Percentiles rank a stretch among this genome's conserved stretches.
Evolutionary conservation across 352 stramenopile genomes (phyloP).

Genomic region (Plasmopara viticola): DNA sequence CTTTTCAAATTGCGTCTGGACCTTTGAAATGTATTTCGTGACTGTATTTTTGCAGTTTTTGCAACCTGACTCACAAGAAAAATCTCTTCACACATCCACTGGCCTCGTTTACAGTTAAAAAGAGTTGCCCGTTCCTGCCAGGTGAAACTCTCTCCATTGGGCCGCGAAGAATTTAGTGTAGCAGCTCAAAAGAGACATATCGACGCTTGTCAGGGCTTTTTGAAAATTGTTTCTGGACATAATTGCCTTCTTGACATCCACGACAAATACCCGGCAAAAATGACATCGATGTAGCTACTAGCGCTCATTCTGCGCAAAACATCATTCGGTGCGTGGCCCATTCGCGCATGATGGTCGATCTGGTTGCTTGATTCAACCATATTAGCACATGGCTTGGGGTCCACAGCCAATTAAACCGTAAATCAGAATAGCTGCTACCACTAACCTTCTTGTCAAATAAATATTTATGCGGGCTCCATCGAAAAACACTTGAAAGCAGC

Average conservation of each 20-base stretch:
- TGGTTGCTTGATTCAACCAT: background rate
- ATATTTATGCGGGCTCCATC: background rate
- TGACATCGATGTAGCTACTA: background rate
- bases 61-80: too few species aligned
- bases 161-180: too few species aligned
- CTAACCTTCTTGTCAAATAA: background rate
- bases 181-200: too few species aligned
- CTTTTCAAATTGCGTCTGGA: too few species aligned
- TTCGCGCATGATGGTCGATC: background rate
- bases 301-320: background rate
- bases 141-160: too few species aligned
- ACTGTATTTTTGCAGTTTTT: too few species aligned
- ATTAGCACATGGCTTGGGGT: background rate
- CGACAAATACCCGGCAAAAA: background rate
- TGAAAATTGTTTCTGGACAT: background rate
- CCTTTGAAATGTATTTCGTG: too few species aligned
- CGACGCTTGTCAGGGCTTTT: background rate
- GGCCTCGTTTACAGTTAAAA: too few species aligned
- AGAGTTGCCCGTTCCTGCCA: too few species aligned
- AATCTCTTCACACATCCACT: too few species aligned
- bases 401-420: constrained; percentile 2
- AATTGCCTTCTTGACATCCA: background rate
- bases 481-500: background rate
- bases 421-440: background rate
- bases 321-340: background rate